Base-by-base conservation (phyloP, 257 asterid genomes). In the Gentiana macrophylla region DNA sequence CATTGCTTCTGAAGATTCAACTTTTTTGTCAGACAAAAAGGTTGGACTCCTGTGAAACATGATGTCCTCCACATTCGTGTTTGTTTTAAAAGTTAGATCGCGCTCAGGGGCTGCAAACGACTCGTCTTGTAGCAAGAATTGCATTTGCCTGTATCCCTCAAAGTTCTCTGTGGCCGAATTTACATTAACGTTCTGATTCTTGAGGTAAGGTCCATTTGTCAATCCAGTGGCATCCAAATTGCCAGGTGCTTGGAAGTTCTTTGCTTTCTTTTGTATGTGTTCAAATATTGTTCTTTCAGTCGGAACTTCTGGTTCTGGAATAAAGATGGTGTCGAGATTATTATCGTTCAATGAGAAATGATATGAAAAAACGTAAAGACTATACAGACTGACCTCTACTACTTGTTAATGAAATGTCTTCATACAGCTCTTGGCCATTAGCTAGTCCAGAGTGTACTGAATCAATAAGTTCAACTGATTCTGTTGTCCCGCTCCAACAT, bases 371-470 rank as follows among this genome's bases (percentile, higher is more conserved):
- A 43, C 34, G 37, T 12, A 52, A 5, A 37, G 50, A 54, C 37
- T 12, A 38, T 53, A 53, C 11, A 52, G 67, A 65, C 63, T 77
- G 34, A 79, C 95, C 95, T 65, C 76, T 38, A 49, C 62, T 73
- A 57, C 51, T 57, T 58, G 41, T 58, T 57, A 61, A 65, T 66
- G 62, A 24, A 59, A 56, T 62, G 53, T 66, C 66, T 37, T 58
- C 48, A 13, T 55, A 52, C 15, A 48, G 63, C 60, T 73, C 72
- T 49, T 52, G 58, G 66, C 70, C 66, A 55, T 58, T 56, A 43
- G 61, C 55, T 36, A 58, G 70, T 51, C 65, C 59, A 62, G 55
- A 61, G 46, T 54, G 67, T 64, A 66, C 63, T 36, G 65, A 59
- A 62, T 74, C 76, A 33, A 62, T 59, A 44, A 52, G 43, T 59